These are phyloP conservation scores for Persicaria tinctoria DNA, from an alignment of 148 eudicot genomes.

Conservation along the genomic window DNA sequence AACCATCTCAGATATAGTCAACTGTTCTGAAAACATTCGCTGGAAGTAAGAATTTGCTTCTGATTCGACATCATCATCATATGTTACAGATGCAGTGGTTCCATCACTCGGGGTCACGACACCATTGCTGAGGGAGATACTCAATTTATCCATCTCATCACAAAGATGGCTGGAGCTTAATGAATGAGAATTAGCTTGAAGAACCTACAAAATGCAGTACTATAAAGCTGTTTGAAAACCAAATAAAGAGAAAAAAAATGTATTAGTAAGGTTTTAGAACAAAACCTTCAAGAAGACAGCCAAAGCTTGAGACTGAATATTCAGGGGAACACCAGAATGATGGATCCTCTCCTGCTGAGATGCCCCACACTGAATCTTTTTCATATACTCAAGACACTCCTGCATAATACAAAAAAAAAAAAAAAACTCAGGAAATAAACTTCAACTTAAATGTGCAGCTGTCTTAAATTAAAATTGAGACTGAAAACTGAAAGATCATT, in stretches of 20 bases:
- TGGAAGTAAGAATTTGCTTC: slow-evolving; percentile 90
- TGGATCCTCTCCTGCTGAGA: slow-evolving; percentile 47
- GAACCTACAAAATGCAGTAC: slow-evolving; percentile 42
- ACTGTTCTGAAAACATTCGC: slow-evolving; percentile 75
- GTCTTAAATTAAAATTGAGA: not conserved
- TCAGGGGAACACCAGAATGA: slow-evolving; percentile 36
- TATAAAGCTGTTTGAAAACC: not conserved
- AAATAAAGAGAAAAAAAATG: not conserved
- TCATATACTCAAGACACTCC: slow-evolving; percentile 74
- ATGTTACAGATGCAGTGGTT: slow-evolving; percentile 34
- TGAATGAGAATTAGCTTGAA: slow-evolving; percentile 55
- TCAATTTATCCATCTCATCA: slow-evolving; percentile 65
- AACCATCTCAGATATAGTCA: slow-evolving; percentile 69
- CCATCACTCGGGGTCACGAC: slow-evolving; percentile 42
- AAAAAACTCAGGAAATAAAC: not conserved
- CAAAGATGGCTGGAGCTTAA: slow-evolving; percentile 40
- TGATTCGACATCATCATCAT: slow-evolving; percentile 64
- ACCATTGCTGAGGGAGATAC: slow-evolving; percentile 32
- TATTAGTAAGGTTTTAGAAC: slow-evolving; percentile 3
- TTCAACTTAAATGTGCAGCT: not conserved
- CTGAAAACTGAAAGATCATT: slow-evolving; percentile 5
- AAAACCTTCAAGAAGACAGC: slow-evolving; percentile 64
- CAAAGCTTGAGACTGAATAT: slow-evolving; percentile 38
- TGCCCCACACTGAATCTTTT: slow-evolving; percentile 40
- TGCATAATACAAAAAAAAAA: slow-evolving; percentile 19